Evolutionary conservation across 495 filamentous ascomycete species (phyloP), one percentile per base, ranked within the genome.

Genomic region (Pseudoneurospora amorphoporcata): DNA sequence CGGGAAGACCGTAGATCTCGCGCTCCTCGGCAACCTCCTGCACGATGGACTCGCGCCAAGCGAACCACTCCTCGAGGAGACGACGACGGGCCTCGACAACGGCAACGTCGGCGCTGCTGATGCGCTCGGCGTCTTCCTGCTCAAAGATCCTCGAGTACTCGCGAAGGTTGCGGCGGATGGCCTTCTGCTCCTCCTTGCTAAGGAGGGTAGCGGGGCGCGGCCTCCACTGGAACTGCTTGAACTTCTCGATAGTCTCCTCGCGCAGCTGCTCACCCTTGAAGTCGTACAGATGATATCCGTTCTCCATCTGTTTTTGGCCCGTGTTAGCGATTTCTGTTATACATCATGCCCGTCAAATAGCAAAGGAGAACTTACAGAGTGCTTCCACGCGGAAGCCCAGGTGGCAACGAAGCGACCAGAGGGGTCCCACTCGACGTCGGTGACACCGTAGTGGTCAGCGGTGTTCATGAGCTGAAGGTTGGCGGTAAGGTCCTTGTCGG

Each of bases 381-480:
- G 95, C 83, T 97, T 98, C 94, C 94, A 99, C 16, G 92, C 89
- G 77, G 91, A 94, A 32, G 95, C 95, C 83, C 92, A 93, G 69
- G 91, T 94, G 70, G 94, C 92, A 38, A 98, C 93, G 79, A 94
- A 99, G 68, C 95, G 91, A 53, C 95, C 95, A 17, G 93, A 95
- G 4, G 95, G 93, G 79, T 99, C 95, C 95, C 95, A 99, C 79
- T 98, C 94, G 71, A 98, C 90, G 76, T 99, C 95, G 10, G 95
- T 99, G 41, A 99, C 90, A 79, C 95, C 95, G 81, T 97, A 99
- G 83, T 99, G 95, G 76, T 99, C 95, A 41, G 88, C 90, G 4
- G 90, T 94, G 80, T 90, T 90, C 93, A 98, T 95, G 75, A 97
- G 86, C 84, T 95, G 91, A 39, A 99, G 85, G 83, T 98, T 98